These are phyloP conservation scores for Corchorus capsularis DNA, from an alignment of 345 rosid species.

Conservation along the genomic window DNA sequence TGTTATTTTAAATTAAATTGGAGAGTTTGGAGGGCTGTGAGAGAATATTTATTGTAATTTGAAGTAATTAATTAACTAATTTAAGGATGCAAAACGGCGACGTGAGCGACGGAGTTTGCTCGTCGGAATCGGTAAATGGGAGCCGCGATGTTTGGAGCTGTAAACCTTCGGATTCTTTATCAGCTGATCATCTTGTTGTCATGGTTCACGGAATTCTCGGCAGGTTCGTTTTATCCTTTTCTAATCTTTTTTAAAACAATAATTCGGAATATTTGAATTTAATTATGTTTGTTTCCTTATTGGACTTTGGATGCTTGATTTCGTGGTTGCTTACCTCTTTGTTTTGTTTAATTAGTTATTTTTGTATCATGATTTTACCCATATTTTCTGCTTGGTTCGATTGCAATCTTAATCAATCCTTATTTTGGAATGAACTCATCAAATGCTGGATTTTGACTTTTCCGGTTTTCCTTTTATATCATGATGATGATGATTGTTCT, in stretches of 20 bases:
- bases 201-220: constrained; percentile 99
- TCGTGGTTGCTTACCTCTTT: background rate
- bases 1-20: background rate
- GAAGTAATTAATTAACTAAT: background rate
- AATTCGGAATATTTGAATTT: too few species aligned
- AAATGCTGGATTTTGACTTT: constrained; percentile 5
- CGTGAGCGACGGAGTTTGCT: constrained; percentile 52
- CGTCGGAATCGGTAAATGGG: constrained; percentile 63
- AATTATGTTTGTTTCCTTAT: background rate
- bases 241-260: background rate
- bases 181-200: constrained; percentile 93
- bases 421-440: background rate
- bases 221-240: constrained; percentile 42
- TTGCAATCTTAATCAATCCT: background rate
- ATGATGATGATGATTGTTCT: background rate
- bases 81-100: constrained; percentile 31
- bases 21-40: background rate
- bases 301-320: constrained; percentile 1
- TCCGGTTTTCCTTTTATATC: background rate
- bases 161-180: constrained; percentile 51
- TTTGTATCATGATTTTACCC: background rate
- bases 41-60: background rate
- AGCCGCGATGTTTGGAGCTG: constrained; percentile 81
- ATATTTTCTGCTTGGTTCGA: background rate
- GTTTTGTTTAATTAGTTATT: background rate